A percentile compares a stretch with the other conserved stretches of the same genome.
Evolutionary conservation across 2,329 filamentous ascomycete species (phyloP).

Genomic region (Massarina eburnea): DNA sequence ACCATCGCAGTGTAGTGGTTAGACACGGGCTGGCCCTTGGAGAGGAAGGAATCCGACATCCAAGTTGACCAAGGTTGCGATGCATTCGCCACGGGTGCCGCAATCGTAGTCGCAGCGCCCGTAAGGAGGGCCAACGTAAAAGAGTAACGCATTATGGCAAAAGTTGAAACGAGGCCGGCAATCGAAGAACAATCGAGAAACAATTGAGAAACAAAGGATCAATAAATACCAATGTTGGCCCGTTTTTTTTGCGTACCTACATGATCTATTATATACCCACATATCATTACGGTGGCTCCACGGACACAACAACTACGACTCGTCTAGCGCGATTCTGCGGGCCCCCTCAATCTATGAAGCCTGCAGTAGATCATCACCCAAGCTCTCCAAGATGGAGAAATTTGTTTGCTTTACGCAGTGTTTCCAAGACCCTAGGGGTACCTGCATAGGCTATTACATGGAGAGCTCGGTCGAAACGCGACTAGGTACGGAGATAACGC

Average conservation of each 20-base stretch:
- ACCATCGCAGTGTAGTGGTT: conserved; percentile 51
- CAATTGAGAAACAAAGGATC: not conserved
- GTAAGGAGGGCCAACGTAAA: conserved; percentile 14
- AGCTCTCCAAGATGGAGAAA: not conserved
- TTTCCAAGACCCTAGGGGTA: too few species aligned
- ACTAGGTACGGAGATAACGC: not conserved
- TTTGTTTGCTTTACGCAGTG: not conserved
- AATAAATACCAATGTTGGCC: not conserved
- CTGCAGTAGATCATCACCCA: not conserved
- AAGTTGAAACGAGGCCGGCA: not conserved
- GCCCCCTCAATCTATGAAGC: not conserved
- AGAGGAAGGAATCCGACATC: conserved; percentile 54
- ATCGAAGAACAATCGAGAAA: not conserved
- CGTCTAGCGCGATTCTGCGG: not conserved
- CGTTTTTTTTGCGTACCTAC: not conserved
- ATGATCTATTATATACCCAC: not conserved
- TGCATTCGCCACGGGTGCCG: conserved; percentile 18
- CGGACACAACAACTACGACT: not conserved
- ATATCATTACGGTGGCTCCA: not conserved
- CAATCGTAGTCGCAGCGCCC: conserved; percentile 20
- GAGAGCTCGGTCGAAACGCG: too few species aligned
- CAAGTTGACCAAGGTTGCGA: conserved; percentile 37
- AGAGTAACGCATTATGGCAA: not conserved
- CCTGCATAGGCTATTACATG: too few species aligned
- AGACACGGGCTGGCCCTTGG: conserved; percentile 42